Percentiles rank a stretch among this genome's conserved stretches.
Evolutionary conservation across 2,329 filamentous ascomycete genomes (phyloP).

Genomic region (Colletotrichum cordylinicola): DNA sequence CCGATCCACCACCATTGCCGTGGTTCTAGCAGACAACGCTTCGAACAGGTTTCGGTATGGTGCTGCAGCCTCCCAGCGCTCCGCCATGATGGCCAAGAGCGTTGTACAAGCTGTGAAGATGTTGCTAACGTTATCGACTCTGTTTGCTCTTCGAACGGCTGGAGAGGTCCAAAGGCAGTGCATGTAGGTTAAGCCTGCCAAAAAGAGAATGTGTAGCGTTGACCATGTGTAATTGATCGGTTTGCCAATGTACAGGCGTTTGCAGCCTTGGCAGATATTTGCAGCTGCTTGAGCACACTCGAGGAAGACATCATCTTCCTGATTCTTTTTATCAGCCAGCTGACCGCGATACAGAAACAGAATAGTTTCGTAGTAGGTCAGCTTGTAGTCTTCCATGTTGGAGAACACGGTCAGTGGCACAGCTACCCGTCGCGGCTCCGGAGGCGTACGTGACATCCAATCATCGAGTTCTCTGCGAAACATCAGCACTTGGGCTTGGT

Average conservation of each 20-base stretch:
- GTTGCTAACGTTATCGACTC: conserved; percentile 26
- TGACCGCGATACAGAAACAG: conserved; percentile 28
- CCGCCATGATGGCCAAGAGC: conserved; percentile 34
- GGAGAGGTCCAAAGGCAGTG: conserved; percentile 38
- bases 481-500: not conserved
- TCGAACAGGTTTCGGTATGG: conserved; percentile 40
- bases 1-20: conserved; percentile 24
- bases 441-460: not conserved
- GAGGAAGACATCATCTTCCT: conserved; percentile 25
- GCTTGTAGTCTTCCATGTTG: conserved; percentile 12
- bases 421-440: not conserved
- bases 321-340: conserved; percentile 18
- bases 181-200: conserved; percentile 24
- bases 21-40: conserved; percentile 28
- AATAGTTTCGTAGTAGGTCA: conserved; percentile 25
- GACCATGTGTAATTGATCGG: conserved; percentile 14
- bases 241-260: not conserved
- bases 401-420: conserved; percentile 9
- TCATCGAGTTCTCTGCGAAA: conserved; percentile 8
- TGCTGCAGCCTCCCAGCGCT: conserved; percentile 32
- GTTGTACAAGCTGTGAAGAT: conserved; percentile 34
- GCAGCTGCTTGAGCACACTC: conserved; percentile 24
- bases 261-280: conserved; percentile 13
- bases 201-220: conserved; percentile 10
- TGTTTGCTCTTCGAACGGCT: conserved; percentile 9